phyloP scores from a whole-genome alignment of 2,329 filamentous ascomycete species.

The Penicillium sp. region DNA sequence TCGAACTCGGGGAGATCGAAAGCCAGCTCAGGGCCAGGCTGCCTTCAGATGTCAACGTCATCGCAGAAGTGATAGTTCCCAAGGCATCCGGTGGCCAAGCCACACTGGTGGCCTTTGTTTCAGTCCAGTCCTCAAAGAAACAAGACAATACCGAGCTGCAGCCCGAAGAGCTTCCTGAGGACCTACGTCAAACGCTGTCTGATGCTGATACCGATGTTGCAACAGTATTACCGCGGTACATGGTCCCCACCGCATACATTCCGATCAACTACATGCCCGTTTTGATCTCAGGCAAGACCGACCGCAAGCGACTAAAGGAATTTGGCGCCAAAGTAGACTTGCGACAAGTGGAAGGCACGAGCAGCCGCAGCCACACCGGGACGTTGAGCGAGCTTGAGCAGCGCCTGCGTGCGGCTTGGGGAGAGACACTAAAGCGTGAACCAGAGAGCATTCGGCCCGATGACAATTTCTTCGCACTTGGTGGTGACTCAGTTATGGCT shows the following conservation, averaged over 20 bases:
- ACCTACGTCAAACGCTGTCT: conserved; percentile 24
- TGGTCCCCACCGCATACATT: conserved; percentile 49
- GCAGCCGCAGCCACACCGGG: conserved; percentile 20
- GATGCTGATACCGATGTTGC: conserved; percentile 30
- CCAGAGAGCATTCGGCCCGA: conserved; percentile 39
- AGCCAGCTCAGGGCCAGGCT: conserved; percentile 37
- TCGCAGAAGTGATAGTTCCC: conserved; percentile 54
- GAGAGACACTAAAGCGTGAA: conserved; percentile 35
- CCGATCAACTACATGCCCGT: conserved; percentile 49
- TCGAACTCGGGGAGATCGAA: conserved; percentile 51
- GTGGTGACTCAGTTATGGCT: conserved; percentile 41
- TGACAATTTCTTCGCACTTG: conserved; percentile 45
- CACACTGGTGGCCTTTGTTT: conserved; percentile 38
- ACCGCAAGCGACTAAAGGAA: conserved; percentile 43
- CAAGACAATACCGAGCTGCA: conserved; percentile 24
- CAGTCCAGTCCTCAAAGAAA: conserved; percentile 30
- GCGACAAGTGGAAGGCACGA: conserved; percentile 33
- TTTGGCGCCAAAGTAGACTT: conserved; percentile 41
- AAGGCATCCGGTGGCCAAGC: conserved; percentile 34
- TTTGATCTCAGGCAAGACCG: conserved; percentile 51
- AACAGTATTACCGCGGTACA: conserved; percentile 38
- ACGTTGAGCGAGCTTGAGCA: conserved; percentile 39
- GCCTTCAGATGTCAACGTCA: conserved; percentile 43
- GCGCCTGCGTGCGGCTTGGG: conserved; percentile 42
- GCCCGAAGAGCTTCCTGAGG: conserved; percentile 23